Base-by-base conservation (phyloP, 192 early-diverging fungal genomes). In the Gonapodya prolifera region DNA sequence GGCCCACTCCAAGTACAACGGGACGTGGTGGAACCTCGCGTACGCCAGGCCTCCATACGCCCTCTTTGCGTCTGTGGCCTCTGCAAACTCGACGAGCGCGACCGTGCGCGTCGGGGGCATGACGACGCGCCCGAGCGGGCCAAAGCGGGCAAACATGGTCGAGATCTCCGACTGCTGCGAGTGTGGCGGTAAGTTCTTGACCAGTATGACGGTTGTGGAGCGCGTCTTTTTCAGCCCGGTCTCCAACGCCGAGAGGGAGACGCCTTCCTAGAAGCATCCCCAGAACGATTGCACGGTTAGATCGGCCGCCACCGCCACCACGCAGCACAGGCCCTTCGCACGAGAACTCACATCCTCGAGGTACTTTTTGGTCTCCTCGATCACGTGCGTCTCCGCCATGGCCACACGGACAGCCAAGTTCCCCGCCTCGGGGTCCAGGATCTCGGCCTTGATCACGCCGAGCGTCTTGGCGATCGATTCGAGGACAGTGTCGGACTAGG, bases 341-440 rank as follows among this genome's bases (percentile, higher is more conserved):
- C 45, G 8, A 16, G 8, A 61, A 83, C 74, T 30, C 31, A 83
- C 83, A 34, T 92, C 86, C 80, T 93, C 91, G 75, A 99, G 89
- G 78, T 90, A 98, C 70, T 89, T 82, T 81, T 99, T 99, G 18
- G 97, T 97, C 80, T 99, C 96, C 79, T 88, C 89, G 78, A 98
- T 89, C 74, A 99, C 91, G 78, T 98, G 92, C 0, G 97, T 98
- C 85, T 99, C 97, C n/a, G 97, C 97, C 35, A 99, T 86, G 0
- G 97, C 96, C 76, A 99, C 85, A 30, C 95, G 87, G 1, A 98
- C 96, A 16, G 96, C 95, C 83, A 95, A 91, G 80, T 93, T 92
- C 17, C 85, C 86, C 1, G 86, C 84, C 34, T 95, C 91, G 2
- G 94, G 89, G 79, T 93, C 91, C 73, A 99, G 82, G 35, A 99